These are phyloP conservation scores for Roridomyces roridus DNA, from an alignment of 768 basidiomycete genomes.

Conservation along the genomic window DNA sequence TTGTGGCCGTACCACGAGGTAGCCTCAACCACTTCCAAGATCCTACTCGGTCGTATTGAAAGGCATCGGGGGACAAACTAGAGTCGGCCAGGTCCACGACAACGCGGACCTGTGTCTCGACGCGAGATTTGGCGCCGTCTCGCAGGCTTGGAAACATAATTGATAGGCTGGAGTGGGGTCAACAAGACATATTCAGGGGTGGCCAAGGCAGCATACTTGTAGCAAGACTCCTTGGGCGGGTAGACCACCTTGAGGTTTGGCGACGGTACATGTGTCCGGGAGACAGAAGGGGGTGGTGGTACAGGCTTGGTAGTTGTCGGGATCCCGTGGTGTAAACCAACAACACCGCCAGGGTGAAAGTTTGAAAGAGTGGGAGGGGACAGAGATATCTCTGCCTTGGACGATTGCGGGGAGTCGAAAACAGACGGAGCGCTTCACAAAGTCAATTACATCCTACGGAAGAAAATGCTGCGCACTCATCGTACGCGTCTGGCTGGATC, in stretches of 20 bases:
- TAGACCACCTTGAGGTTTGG: conserved; percentile 65
- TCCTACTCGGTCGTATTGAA: conserved; percentile 81
- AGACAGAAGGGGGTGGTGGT: conserved; percentile 67
- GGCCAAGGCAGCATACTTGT: conserved; percentile 53
- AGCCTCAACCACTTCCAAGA: conserved; percentile 89
- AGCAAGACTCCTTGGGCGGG: conserved; percentile 77
- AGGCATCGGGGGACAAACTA: conserved; percentile 63
- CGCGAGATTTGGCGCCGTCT: conserved; percentile 85
- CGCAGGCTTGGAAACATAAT: conserved; percentile 86
- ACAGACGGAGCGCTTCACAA: conserved; percentile 41
- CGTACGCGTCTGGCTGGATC: conserved; percentile 75
- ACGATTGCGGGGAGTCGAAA: conserved; percentile 36
- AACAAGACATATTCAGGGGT: conserved; percentile 1
- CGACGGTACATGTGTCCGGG: conserved; percentile 60
- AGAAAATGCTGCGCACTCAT: conserved; percentile 59
- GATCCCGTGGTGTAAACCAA: conserved; percentile 45
- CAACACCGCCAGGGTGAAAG: conserved; percentile 37
- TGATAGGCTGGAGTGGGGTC: conserved; percentile 57
- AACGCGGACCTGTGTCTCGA: conserved; percentile 94
- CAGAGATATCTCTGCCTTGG: conserved; percentile 36
- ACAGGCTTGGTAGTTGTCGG: conserved; percentile 61
- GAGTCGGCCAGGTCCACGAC: conserved; percentile 79
- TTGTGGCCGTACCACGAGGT: conserved; percentile 83
- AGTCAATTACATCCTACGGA: conserved; percentile 12
- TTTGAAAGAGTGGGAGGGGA: conserved; percentile 28